phyloP scores from a whole-genome alignment of 192 early-diverging fungal species.

The Linderina pennispora region DNA sequence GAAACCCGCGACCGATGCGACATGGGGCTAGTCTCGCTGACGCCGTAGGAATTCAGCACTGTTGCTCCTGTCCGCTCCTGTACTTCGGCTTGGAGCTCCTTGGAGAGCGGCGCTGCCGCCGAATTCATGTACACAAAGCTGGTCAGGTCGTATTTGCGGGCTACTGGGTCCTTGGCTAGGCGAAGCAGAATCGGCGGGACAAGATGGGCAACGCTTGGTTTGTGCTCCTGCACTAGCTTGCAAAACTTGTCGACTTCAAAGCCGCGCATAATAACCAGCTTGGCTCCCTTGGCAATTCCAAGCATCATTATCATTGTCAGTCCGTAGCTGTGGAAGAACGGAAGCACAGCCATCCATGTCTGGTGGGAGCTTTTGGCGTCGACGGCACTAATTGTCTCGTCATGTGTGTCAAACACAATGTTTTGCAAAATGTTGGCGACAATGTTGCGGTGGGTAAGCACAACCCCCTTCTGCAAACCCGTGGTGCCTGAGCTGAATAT shows the following conservation, averaged over 20 bases:
- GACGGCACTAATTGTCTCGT: slow-evolving; percentile 10
- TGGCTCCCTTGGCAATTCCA: slow-evolving; percentile 39
- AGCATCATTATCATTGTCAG: slow-evolving; percentile 43
- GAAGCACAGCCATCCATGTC: slow-evolving; percentile 46
- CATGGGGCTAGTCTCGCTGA: slow-evolving; percentile 55
- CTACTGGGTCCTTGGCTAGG: slow-evolving; percentile 69
- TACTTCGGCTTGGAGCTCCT: slow-evolving; percentile 57
- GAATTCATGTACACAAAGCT: slow-evolving; percentile 56
- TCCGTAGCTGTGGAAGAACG: slow-evolving; percentile 73
- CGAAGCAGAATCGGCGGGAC: slow-evolving; percentile 64
- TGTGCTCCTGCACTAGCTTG: slow-evolving; percentile 61
- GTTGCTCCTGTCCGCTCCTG: slow-evolving; percentile 34
- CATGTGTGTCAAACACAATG: slow-evolving; percentile 32
- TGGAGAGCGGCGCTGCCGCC: slow-evolving; percentile 77
- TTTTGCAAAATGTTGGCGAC: slow-evolving; percentile 68
- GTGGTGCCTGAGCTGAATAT: slow-evolving; percentile 19
- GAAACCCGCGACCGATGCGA: slow-evolving; percentile 21
- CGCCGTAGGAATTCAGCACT: slow-evolving; percentile 57
- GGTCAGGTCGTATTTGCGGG: slow-evolving; percentile 64
- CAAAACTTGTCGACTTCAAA: slow-evolving; percentile 77
- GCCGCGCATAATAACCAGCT: slow-evolving; percentile 18
- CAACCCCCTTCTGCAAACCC: slow-evolving; percentile 76
- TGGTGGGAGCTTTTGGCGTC: slow-evolving; percentile 12
- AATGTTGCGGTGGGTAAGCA: slow-evolving; percentile 75
- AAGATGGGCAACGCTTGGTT: slow-evolving; percentile 56